Percentiles rank a stretch among this genome's conserved stretches.
These are phyloP conservation scores for Phyllosticta citribraziliensis DNA, from an alignment of 2,329 filamentous ascomycete species.

Conservation along the genomic window DNA sequence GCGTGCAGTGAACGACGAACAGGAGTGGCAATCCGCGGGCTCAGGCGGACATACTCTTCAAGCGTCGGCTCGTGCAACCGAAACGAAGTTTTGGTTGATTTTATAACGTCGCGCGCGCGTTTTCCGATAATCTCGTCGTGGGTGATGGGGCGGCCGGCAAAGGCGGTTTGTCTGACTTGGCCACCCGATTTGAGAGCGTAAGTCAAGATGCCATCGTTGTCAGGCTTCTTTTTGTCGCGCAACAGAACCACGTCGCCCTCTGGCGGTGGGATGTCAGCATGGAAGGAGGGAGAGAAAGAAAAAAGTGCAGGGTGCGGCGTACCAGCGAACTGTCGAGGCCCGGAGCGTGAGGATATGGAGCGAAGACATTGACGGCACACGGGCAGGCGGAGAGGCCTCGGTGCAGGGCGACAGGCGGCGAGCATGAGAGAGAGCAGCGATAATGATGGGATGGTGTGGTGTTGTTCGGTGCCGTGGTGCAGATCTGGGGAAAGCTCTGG, in stretches of 20 bases:
- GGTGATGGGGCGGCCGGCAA: constrained; percentile 23
- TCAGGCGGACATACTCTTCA: constrained; percentile 62
- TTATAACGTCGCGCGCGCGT: constrained; percentile 47
- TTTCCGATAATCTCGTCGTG: constrained; percentile 56
- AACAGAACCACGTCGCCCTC: constrained; percentile 34
- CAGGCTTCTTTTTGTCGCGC: constrained; percentile 27
- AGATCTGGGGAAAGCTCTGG: constrained; percentile 5
- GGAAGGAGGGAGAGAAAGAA: constrained; percentile 12
- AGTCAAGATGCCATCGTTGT: constrained; percentile 23
- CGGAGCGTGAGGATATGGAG: not conserved
- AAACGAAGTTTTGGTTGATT: constrained; percentile 42
- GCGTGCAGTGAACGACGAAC: constrained; percentile 33
- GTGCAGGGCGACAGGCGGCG: not conserved
- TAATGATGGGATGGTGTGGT: too few species aligned
- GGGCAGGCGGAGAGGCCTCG: not conserved
- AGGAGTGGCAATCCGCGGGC: constrained; percentile 63
- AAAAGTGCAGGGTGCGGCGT: not conserved
- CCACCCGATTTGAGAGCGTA: constrained; percentile 33
- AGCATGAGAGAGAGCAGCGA: not conserved
- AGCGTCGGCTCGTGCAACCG: constrained; percentile 57
- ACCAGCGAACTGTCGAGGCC: constrained; percentile 9
- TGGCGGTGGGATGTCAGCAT: constrained; percentile 11
- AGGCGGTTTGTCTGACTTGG: not conserved
- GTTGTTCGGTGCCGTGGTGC: not conserved
- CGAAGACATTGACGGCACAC: constrained; percentile 9